phyloP scores from a whole-genome alignment of 2,329 filamentous ascomycete genomes.

The Aspergillus latus region DNA sequence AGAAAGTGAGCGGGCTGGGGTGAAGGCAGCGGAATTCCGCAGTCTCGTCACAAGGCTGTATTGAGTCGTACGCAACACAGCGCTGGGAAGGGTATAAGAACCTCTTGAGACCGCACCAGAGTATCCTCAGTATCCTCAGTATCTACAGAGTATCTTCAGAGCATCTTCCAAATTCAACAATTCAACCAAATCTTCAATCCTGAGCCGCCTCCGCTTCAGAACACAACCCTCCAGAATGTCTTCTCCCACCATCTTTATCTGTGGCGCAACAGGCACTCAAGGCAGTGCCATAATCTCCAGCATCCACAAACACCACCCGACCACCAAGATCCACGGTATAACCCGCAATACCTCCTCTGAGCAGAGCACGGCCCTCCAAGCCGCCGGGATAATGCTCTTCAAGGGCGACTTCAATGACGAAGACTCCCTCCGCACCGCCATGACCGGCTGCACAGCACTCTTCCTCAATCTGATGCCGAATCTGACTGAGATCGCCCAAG shows the following conservation, averaged over 20 bases:
- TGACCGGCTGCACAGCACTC: slow-evolving; percentile 31
- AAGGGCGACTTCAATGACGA: slow-evolving; percentile 35
- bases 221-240: neutral
- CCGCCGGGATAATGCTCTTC: slow-evolving; percentile 30
- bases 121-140: no score
- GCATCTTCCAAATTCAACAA: neutral
- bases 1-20: no score
- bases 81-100: neutral
- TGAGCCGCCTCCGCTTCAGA: no score
- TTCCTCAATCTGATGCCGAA: slow-evolving; percentile 29
- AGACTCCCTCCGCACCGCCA: slow-evolving; percentile 26
- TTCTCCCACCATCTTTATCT: slow-evolving; percentile 26
- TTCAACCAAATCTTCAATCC: neutral
- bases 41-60: no score
- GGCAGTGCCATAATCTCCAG: slow-evolving; percentile 30
- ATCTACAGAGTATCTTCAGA: neutral
- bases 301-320: slow-evolving; percentile 22
- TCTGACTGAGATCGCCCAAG: slow-evolving; percentile 14
- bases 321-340: slow-evolving; percentile 35
- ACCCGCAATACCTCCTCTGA: slow-evolving; percentile 29
- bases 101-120: neutral
- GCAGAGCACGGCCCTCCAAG: slow-evolving; percentile 28
- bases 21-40: no score
- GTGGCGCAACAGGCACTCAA: slow-evolving; percentile 34
- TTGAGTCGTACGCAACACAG: no score